Conservation (phyloP, 805 yeast genomes). For the Wickerhamomyces rabaulensis region DNA sequence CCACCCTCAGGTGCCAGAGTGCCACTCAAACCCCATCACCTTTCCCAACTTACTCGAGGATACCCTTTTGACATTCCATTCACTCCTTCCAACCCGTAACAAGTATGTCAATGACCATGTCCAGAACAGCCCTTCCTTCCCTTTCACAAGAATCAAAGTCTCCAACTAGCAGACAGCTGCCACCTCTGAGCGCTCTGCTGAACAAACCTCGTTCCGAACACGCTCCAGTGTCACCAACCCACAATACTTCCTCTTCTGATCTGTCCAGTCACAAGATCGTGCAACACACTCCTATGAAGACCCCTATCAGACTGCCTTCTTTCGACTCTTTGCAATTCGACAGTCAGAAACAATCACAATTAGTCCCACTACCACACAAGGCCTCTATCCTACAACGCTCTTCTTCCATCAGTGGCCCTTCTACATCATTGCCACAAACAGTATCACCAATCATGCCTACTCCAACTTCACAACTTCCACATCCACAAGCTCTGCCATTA, state of each 20-base stretch:
- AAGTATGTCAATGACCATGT: conserved; percentile 6
- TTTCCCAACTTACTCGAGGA: neutral
- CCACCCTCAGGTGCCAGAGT: too few relatives aligned
- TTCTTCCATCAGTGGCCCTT: neutral
- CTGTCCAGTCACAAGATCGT: conserved; percentile 4
- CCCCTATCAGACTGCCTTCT: conserved; percentile 24
- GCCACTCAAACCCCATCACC: too few relatives aligned
- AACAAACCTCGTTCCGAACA: neutral
- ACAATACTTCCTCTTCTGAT: conserved; percentile 5
- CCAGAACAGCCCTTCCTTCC: conserved; percentile 3
- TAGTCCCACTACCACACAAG: conserved; percentile 1
- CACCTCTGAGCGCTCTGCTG: neutral
- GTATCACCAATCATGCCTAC: conserved; percentile 6
- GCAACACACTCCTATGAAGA: conserved; percentile 8
- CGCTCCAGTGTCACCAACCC: conserved; percentile 12
- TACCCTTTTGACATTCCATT: neutral
- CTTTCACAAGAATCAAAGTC: neutral
- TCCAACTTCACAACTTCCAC: conserved; percentile 6
- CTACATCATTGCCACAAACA: neutral
- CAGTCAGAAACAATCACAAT: neutral
- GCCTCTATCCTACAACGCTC: neutral
- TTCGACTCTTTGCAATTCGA: conserved; percentile 21
- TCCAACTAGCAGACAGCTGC: neutral
- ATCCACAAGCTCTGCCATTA: conserved; percentile 2
- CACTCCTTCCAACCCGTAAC: neutral